Evolutionary conservation across 441 rosid genomes (phyloP).

Genomic region (Euphorbia celastroides): DNA sequence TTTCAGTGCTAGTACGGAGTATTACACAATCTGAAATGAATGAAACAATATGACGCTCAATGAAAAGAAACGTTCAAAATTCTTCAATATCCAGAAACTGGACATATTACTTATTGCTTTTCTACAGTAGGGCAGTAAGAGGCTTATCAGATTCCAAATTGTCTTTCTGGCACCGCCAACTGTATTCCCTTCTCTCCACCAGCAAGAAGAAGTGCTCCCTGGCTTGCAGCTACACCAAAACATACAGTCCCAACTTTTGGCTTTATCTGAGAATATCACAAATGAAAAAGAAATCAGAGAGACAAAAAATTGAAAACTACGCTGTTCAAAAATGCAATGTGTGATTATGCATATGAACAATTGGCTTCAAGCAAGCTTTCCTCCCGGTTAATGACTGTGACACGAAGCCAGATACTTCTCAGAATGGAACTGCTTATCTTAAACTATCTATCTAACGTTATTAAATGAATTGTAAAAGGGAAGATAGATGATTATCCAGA

Average conservation of each 20-base stretch:
- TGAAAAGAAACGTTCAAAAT: neutral
- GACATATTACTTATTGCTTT: neutral
- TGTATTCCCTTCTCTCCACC: slow-evolving; percentile 97
- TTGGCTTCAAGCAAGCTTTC: neutral
- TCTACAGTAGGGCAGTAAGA: neutral
- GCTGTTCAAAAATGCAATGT: neutral
- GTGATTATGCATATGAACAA: neutral
- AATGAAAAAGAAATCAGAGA: neutral
- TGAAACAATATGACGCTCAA: neutral
- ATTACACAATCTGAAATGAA: too few relatives aligned
- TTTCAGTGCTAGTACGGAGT: too few relatives aligned
- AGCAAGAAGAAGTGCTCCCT: slow-evolving; percentile 87
- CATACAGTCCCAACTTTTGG: slow-evolving; percentile 93
- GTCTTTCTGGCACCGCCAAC: slow-evolving; percentile 62
- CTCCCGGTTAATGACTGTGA: neutral
- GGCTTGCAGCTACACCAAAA: slow-evolving; percentile 94
- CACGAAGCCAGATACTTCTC: neutral
- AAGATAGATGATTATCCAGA: too few relatives aligned
- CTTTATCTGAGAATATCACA: slow-evolving; percentile 71
- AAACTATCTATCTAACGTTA: too few relatives aligned
- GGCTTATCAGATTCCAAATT: neutral
- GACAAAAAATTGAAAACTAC: neutral
- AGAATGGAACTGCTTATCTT: slow-evolving; percentile 7
- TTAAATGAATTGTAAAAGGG: too few relatives aligned
- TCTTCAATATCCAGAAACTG: neutral